Conservation (phyloP, 2,329 filamentous ascomycete genomes). For the Aaosphaeria arxii region DNA sequence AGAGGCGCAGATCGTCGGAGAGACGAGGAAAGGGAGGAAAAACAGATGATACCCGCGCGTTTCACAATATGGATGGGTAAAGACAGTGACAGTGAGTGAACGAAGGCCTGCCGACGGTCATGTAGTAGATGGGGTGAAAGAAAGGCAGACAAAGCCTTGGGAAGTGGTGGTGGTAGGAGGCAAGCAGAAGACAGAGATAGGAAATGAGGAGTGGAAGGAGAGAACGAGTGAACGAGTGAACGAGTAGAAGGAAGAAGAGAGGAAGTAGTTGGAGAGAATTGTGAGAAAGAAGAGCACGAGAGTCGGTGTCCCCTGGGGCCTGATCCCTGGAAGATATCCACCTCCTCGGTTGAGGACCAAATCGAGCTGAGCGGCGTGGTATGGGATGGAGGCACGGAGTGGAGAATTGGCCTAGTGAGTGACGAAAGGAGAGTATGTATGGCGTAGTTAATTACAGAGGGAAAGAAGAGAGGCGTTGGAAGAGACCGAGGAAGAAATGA, state of each 20-base stretch:
- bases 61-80: conserved; percentile 1
- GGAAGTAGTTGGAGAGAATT: too few relatives aligned
- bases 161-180: background rate
- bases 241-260: background rate
- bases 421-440: too few relatives aligned
- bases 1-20: too few relatives aligned
- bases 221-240: background rate
- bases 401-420: too few relatives aligned
- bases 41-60: too few relatives aligned
- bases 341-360: too few relatives aligned
- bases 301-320: too few relatives aligned
- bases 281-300: too few relatives aligned
- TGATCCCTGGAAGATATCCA: too few relatives aligned
- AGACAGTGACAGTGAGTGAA: conserved; percentile 24
- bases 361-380: too few relatives aligned
- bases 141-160: conserved; percentile 8
- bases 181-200: background rate
- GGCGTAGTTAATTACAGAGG: background rate
- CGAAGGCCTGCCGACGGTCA: conserved; percentile 29
- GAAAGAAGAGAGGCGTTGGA: background rate
- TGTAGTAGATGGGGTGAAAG: conserved; percentile 29
- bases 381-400: too few relatives aligned
- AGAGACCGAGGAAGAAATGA: background rate
- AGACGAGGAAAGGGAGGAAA: too few relatives aligned
- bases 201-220: background rate